phyloP scores from a whole-genome alignment of 2,329 filamentous ascomycete genomes.

The Colletotrichum neosansevieriae region DNA sequence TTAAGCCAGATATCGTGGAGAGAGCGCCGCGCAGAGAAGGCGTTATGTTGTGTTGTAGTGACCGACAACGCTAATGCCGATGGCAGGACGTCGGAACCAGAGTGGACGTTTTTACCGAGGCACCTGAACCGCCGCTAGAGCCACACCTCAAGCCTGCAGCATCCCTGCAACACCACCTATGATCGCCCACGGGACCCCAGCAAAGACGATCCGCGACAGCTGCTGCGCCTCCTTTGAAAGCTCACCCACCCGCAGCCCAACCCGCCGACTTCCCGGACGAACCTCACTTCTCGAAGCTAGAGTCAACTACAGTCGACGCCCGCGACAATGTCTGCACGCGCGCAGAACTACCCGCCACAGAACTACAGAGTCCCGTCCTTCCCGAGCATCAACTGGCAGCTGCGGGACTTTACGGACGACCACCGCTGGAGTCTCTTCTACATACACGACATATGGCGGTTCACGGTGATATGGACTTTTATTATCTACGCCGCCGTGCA shows the following conservation, averaged over 20 bases:
- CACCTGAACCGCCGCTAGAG: conserved; percentile 41
- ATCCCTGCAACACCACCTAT: conserved; percentile 33
- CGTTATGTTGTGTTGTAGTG: conserved; percentile 14
- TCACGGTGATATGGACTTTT: conserved; percentile 88
- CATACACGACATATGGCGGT: conserved; percentile 84
- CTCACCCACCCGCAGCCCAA: conserved; percentile 11
- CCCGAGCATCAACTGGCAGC: conserved; percentile 84
- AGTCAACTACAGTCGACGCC: too few relatives aligned
- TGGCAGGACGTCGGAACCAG: conserved; percentile 29
- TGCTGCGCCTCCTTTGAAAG: conserved; percentile 21
- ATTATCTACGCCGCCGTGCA: conserved; percentile 84
- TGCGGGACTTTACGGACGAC: conserved; percentile 58
- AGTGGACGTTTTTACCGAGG: conserved; percentile 45
- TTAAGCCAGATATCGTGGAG: neutral
- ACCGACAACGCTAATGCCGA: conserved; percentile 18
- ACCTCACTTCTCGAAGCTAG: conserved; percentile 5
- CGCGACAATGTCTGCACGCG: conserved; percentile 28
- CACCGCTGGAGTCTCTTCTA: conserved; percentile 74
- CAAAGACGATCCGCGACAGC: conserved; percentile 18
- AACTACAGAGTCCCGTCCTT: conserved; percentile 78
- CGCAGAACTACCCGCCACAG: conserved; percentile 52
- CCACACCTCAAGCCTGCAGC: conserved; percentile 31
- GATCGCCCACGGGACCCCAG: conserved; percentile 27
- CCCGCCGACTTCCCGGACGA: conserved; percentile 27
- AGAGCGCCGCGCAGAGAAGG: too few relatives aligned